Percentiles rank a stretch among this genome's conserved stretches.
Evolutionary conservation across 129 eudicot genomes (phyloP).

Genomic region (Smallanthus sonchifolius): DNA sequence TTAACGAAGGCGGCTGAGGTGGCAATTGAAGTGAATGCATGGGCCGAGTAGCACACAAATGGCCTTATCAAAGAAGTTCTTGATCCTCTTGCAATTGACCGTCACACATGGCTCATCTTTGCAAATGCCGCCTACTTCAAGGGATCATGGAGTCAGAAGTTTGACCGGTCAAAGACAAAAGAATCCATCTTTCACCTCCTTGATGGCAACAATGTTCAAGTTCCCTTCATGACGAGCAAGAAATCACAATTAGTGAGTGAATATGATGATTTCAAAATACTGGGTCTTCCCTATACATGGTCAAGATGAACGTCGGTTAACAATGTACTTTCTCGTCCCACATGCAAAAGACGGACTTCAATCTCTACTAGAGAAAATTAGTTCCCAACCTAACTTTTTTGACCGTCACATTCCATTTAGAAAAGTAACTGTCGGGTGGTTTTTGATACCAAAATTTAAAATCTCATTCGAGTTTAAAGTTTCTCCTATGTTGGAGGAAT

Average conservation of each 20-base stretch:
- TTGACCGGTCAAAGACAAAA: conserved; percentile 19
- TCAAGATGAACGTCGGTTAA: conserved; percentile 25
- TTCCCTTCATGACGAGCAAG: conserved; percentile 43
- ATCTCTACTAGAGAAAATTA: conserved; percentile 20
- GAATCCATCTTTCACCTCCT: conserved; percentile 34
- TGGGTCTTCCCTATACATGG: conserved; percentile 44
- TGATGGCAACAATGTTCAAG: conserved; percentile 29
- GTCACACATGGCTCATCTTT: conserved; percentile 20
- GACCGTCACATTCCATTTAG: conserved; percentile 15
- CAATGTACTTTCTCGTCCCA: conserved; percentile 53
- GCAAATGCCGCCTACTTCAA: conserved; percentile 49
- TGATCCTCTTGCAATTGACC: not conserved
- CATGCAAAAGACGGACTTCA: conserved; percentile 37
- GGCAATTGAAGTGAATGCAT: not conserved
- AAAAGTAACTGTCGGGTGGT: not conserved
- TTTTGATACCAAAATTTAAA: conserved; percentile 43
- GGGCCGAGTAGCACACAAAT: conserved; percentile 16
- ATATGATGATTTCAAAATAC: conserved; percentile 37
- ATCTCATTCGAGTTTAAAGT: conserved; percentile 25
- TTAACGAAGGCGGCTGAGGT: not conserved
- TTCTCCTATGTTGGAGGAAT: conserved; percentile 14
- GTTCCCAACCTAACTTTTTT: conserved; percentile 18
- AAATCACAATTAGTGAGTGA: conserved; percentile 19
- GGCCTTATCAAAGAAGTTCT: conserved; percentile 18
- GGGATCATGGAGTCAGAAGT: conserved; percentile 41